Conservation (phyloP, 2,329 filamentous ascomycete genomes). For the Clarireedia paspali region DNA sequence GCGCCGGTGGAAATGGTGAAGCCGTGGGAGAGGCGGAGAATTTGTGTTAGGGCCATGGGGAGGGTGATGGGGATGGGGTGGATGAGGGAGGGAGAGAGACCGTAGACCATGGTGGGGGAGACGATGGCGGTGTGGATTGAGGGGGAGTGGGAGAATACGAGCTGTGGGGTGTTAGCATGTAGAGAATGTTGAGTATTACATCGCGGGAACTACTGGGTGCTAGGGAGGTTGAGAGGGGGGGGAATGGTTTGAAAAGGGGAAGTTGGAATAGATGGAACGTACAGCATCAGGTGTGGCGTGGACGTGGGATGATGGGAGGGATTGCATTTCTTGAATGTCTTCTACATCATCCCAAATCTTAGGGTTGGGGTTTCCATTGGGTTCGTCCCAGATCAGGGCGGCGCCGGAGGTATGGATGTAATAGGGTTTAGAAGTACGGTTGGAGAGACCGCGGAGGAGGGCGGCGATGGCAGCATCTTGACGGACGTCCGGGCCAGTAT, state of each 20-base stretch:
- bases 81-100: slow-evolving; percentile 9
- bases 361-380: slow-evolving; percentile 2
- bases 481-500: slow-evolving; percentile 10
- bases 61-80: slow-evolving; percentile 12
- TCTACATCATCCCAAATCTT: slow-evolving; percentile 13
- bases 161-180: neutral
- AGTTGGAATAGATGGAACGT: too few relatives aligned
- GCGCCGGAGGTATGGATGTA: slow-evolving; percentile 13
- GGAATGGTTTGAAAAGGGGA: neutral
- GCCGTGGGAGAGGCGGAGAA: neutral
- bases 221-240: neutral
- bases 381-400: slow-evolving; percentile 11
- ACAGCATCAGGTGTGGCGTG: neutral
- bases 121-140: slow-evolving; percentile 12
- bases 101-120: slow-evolving; percentile 12
- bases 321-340: slow-evolving; percentile 10
- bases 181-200: too few relatives aligned
- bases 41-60: neutral
- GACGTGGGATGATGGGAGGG: slow-evolving; percentile 1
- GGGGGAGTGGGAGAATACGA: neutral
- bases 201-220: neutral
- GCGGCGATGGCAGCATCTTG: slow-evolving; percentile 6
- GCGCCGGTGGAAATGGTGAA: slow-evolving; percentile 8
- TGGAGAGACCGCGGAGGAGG: slow-evolving; percentile 7
- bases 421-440: slow-evolving; percentile 5